Percentiles rank a stretch among this genome's conserved stretches.
These are phyloP conservation scores for Blastobotrys serpentis DNA, from an alignment of 1,139 yeast species.

Conservation along the genomic window DNA sequence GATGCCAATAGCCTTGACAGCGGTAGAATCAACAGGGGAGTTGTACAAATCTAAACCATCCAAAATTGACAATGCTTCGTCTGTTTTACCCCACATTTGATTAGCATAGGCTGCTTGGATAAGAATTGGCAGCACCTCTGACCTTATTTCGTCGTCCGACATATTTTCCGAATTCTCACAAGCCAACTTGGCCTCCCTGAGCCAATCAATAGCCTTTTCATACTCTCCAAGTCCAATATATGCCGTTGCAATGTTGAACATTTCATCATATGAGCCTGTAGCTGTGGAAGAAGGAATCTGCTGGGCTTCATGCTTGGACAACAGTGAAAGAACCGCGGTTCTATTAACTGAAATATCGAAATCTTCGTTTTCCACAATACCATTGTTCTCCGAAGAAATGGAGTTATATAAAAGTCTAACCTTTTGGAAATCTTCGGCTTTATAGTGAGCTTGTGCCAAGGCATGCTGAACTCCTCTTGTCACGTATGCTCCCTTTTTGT, in stretches of 20 bases:
- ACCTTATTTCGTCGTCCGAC: conserved; percentile 43
- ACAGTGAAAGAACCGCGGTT: conserved; percentile 66
- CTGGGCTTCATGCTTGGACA: conserved; percentile 1
- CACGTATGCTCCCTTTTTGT: conserved; percentile 17
- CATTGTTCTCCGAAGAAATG: conserved; percentile 18
- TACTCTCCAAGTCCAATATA: conserved; percentile 48
- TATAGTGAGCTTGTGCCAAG: conserved; percentile 79
- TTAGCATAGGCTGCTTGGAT: conserved; percentile 70
- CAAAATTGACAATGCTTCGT: conserved; percentile 47
- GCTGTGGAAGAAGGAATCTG: conserved; percentile 2
- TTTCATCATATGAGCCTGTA: conserved; percentile 50
- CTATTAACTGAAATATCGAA: conserved; percentile 69
- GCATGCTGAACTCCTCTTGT: conserved; percentile 64
- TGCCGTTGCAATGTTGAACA: conserved; percentile 69
- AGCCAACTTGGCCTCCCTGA: conserved; percentile 51
- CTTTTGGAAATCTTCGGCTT: conserved; percentile 54
- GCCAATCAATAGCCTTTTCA: conserved; percentile 46
- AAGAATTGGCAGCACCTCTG: conserved; percentile 56
- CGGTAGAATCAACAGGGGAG: neutral
- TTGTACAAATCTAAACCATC: conserved; percentile 24
- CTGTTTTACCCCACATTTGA: conserved; percentile 47
- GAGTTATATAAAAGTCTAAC: conserved; percentile 58
- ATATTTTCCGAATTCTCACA: conserved; percentile 46
- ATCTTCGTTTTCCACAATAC: conserved; percentile 35
- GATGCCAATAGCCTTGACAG: conserved; percentile 22